These are phyloP conservation scores for Tephrocybe sp. DNA, from an alignment of 768 basidiomycete species.

Conservation along the genomic window DNA sequence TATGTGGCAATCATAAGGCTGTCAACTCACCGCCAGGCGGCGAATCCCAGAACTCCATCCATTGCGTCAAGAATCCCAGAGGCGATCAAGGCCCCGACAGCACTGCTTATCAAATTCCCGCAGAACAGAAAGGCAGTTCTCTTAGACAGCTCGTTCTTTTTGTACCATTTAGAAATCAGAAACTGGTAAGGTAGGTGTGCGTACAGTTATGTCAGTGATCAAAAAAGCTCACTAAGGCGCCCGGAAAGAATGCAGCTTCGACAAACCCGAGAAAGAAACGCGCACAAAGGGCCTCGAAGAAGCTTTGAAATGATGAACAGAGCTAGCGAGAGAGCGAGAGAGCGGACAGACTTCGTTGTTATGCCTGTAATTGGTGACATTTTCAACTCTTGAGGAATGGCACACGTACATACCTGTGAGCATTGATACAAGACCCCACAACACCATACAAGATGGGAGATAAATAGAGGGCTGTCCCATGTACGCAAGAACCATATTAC, in stretches of 20 bases:
- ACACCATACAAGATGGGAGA: conserved; percentile 62
- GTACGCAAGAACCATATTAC: conserved; percentile 74
- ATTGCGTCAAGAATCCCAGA: conserved; percentile 75
- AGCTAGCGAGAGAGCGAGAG: background rate
- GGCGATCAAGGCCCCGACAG: conserved; percentile 80
- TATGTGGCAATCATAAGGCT: background rate
- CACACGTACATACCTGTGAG: conserved; percentile 41
- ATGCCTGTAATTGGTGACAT: conserved; percentile 26
- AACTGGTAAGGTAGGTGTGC: conserved; percentile 30
- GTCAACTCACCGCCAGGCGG: conserved; percentile 68
- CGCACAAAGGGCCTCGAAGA: conserved; percentile 62
- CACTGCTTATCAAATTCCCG: conserved; percentile 81
- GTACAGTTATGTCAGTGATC: background rate
- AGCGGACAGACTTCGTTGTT: conserved; percentile 32
- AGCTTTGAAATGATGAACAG: conserved; percentile 36
- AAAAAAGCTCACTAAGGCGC: conserved; percentile 33
- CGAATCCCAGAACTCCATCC: conserved; percentile 70
- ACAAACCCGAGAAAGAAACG: conserved; percentile 79
- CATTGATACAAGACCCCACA: conserved; percentile 67
- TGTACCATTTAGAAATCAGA: conserved; percentile 79
- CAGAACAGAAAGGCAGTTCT: conserved; percentile 71
- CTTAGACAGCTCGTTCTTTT: conserved; percentile 66
- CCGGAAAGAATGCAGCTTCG: conserved; percentile 74
- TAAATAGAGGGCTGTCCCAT: conserved; percentile 69
- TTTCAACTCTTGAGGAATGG: background rate